Percentiles rank a stretch among this genome's conserved stretches.
Conservation (phyloP, 208 protist species). For the Trypanosoma caninum region DNA sequence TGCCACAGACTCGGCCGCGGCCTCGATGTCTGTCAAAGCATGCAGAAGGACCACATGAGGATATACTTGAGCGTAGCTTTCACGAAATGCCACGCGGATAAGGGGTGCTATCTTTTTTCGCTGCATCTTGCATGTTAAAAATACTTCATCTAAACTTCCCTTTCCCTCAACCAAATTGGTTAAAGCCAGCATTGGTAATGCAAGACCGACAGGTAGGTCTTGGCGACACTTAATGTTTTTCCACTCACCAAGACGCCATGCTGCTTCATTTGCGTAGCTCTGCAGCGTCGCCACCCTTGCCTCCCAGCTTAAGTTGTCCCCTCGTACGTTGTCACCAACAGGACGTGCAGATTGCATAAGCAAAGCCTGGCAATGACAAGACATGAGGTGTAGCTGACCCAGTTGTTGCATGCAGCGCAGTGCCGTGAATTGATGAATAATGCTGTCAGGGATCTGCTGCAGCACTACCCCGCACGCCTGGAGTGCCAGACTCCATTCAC, state of each 20-base stretch:
- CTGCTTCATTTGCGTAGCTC: slow-evolving; percentile 82
- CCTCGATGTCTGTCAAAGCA: slow-evolving; percentile 73
- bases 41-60: slow-evolving; percentile 65
- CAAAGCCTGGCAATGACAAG: slow-evolving; percentile 49
- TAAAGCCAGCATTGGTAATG: slow-evolving; percentile 28
- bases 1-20: slow-evolving; percentile 38
- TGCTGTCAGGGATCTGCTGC: slow-evolving; percentile 59
- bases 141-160: slow-evolving; percentile 21
- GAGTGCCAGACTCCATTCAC: slow-evolving; percentile 75
- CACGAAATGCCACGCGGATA: slow-evolving; percentile 51
- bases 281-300: slow-evolving; percentile 34
- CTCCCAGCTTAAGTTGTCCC: slow-evolving; percentile 7
- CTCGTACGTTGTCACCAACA: neutral
- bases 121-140: slow-evolving; percentile 18
- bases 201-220: slow-evolving; percentile 38
- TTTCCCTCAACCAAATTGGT: slow-evolving; percentile 15
- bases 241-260: slow-evolving; percentile 86
- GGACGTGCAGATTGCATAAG: slow-evolving; percentile 8
- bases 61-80: slow-evolving; percentile 75
- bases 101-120: slow-evolving; percentile 49
- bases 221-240: slow-evolving; percentile 36
- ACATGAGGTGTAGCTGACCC: slow-evolving; percentile 85
- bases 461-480: slow-evolving; percentile 78
- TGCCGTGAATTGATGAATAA: slow-evolving; percentile 67
- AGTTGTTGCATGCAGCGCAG: slow-evolving; percentile 84